Evolutionary conservation across 1,139 yeast species (phyloP).

Genomic region (Pichiaceae sp.): DNA sequence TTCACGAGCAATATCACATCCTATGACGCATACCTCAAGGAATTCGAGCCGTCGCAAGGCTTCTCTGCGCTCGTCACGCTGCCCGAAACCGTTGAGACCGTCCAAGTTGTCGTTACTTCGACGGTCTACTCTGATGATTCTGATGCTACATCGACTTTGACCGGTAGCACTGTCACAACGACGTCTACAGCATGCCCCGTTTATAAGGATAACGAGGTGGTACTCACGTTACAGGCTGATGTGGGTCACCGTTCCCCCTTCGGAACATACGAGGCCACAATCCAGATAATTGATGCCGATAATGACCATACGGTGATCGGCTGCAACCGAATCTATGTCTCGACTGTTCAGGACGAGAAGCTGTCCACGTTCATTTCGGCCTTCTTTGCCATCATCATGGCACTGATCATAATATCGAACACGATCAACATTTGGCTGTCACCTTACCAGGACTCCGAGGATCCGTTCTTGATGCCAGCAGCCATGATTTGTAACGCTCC

Average conservation of each 20-base stretch:
- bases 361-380: conserved; percentile 34
- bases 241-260: conserved; percentile 28
- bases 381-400: conserved; percentile 34
- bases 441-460: conserved; percentile 55
- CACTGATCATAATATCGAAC: conserved; percentile 35
- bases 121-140: background rate
- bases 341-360: conserved; percentile 39
- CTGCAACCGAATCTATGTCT: conserved; percentile 39
- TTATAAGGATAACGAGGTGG: conserved; percentile 10
- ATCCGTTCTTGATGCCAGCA: conserved; percentile 49
- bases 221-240: conserved; percentile 31
- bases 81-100: background rate
- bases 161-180: background rate
- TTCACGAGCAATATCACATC: background rate
- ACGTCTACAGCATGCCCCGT: conserved; percentile 28
- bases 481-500: conserved; percentile 56
- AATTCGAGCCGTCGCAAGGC: background rate
- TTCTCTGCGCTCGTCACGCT: background rate
- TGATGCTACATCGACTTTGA: background rate
- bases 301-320: conserved; percentile 29
- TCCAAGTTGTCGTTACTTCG: background rate
- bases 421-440: conserved; percentile 32
- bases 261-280: conserved; percentile 35
- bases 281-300: conserved; percentile 27
- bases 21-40: background rate